phyloP scores from a whole-genome alignment of 495 filamentous ascomycete species.

The Margaritispora aquatica region DNA sequence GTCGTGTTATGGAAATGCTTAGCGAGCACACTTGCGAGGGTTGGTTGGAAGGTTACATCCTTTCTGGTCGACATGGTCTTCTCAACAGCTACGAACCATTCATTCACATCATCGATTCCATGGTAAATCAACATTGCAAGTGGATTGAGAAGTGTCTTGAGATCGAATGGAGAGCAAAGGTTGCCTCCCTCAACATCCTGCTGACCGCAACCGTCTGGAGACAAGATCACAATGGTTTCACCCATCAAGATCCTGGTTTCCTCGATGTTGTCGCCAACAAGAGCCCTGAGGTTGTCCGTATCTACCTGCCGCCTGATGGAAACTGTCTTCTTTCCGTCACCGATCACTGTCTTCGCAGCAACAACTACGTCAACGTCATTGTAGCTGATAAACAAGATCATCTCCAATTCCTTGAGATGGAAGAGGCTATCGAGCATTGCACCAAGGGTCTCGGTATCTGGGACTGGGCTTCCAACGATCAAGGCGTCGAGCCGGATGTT shows the following conservation, averaged over 20 bases:
- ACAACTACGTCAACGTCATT: conserved; percentile 72
- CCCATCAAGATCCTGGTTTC: conserved; percentile 73
- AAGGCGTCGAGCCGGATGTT: conserved; percentile 56
- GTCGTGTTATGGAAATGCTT: conserved; percentile 73
- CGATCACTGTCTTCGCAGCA: conserved; percentile 62
- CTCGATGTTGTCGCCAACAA: conserved; percentile 71
- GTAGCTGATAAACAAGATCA: conserved; percentile 73
- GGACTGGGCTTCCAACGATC: conserved; percentile 53
- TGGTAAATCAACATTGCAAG: conserved; percentile 78
- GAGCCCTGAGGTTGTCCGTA: conserved; percentile 65
- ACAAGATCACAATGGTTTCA: conserved; percentile 77
- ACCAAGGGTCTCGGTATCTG: conserved; percentile 60
- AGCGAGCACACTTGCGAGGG: conserved; percentile 71
- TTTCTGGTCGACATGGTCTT: conserved; percentile 63
- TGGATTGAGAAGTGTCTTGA: conserved; percentile 73
- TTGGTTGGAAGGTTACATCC: conserved; percentile 70
- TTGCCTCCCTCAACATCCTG: conserved; percentile 67
- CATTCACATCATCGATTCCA: conserved; percentile 71
- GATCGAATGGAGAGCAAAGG: conserved; percentile 60
- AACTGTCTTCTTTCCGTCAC: conserved; percentile 64
- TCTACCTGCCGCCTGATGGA: conserved; percentile 70
- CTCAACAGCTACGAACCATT: conserved; percentile 76
- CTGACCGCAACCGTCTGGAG: conserved; percentile 70
- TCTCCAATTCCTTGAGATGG: conserved; percentile 63
- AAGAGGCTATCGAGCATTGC: conserved; percentile 61